Evolutionary conservation across 768 basidiomycete genomes (phyloP).

Genomic region (Tephrocybe sp.): DNA sequence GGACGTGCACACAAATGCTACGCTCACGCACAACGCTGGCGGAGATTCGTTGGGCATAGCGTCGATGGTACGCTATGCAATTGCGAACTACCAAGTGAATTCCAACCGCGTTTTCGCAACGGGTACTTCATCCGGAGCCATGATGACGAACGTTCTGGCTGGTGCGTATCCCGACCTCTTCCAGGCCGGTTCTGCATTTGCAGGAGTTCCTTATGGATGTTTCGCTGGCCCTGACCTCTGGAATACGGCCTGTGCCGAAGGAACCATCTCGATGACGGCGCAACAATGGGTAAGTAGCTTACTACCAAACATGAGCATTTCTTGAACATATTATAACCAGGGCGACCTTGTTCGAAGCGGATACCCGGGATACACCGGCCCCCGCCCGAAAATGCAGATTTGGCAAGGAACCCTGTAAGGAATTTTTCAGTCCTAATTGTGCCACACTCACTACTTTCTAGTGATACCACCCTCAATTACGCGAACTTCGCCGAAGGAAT

Average conservation of each 20-base stretch:
- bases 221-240: constrained; percentile 48
- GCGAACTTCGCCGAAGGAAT: constrained; percentile 51
- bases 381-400: constrained; percentile 49
- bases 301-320: not conserved
- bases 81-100: constrained; percentile 47
- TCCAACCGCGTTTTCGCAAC: constrained; percentile 48
- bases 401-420: constrained; percentile 54
- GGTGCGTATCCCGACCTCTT: constrained; percentile 59
- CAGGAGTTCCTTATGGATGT: constrained; percentile 56
- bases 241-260: constrained; percentile 47
- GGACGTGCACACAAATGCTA: constrained; percentile 50
- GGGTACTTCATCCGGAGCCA: constrained; percentile 53
- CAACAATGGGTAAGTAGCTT: constrained; percentile 42
- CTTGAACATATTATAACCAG: constrained; percentile 18
- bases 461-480: constrained; percentile 51
- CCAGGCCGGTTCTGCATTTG: constrained; percentile 45
- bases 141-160: constrained; percentile 60
- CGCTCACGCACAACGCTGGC: constrained; percentile 55
- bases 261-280: constrained; percentile 41
- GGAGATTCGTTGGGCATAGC: constrained; percentile 56
- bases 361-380: constrained; percentile 54
- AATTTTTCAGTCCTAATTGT: not conserved
- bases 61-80: constrained; percentile 46
- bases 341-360: constrained; percentile 45
- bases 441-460: constrained; percentile 14